Evolutionary conservation across 2,329 filamentous ascomycete species (phyloP).

Genomic region (Colletotrichum melonis): DNA sequence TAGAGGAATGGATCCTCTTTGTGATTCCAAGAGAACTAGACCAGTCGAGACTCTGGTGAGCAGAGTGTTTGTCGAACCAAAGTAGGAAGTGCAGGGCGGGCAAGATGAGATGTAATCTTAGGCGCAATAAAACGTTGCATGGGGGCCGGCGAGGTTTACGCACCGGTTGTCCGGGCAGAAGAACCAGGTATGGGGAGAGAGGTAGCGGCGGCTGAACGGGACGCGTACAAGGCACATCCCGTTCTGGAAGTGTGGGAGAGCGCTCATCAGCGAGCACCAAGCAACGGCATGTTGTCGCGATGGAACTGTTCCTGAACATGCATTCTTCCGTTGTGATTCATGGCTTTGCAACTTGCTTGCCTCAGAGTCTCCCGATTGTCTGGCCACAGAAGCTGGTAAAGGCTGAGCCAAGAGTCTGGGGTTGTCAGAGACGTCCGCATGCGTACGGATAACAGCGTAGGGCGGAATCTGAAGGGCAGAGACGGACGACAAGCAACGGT

Average conservation of each 20-base stretch:
- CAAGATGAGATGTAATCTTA: constrained; percentile 33
- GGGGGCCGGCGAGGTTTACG: constrained; percentile 26
- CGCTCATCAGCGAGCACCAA: not conserved
- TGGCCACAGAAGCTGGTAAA: not conserved
- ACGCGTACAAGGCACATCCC: not conserved
- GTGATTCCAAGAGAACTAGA: constrained; percentile 20
- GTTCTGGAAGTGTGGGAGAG: not conserved
- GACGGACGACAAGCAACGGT: constrained; percentile 10
- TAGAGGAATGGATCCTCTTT: constrained; percentile 10
- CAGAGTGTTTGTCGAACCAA: not conserved
- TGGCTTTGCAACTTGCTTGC: not conserved
- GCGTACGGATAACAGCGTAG: not conserved
- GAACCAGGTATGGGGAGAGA: not conserved
- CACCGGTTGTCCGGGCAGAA: constrained; percentile 14
- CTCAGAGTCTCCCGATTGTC: not conserved
- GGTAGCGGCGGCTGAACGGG: not conserved
- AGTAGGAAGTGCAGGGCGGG: constrained; percentile 20
- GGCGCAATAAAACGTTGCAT: constrained; percentile 32
- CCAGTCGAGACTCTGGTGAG: constrained; percentile 30
- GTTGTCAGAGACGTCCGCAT: constrained; percentile 2
- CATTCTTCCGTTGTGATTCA: not conserved
- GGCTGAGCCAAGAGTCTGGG: constrained; percentile 12
- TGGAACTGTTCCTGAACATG: not conserved
- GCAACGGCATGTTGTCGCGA: not conserved
- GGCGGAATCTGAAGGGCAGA: not conserved